phyloP scores from a whole-genome alignment of 441 rosid genomes.

The Pelargonium myrrhifolium region DNA sequence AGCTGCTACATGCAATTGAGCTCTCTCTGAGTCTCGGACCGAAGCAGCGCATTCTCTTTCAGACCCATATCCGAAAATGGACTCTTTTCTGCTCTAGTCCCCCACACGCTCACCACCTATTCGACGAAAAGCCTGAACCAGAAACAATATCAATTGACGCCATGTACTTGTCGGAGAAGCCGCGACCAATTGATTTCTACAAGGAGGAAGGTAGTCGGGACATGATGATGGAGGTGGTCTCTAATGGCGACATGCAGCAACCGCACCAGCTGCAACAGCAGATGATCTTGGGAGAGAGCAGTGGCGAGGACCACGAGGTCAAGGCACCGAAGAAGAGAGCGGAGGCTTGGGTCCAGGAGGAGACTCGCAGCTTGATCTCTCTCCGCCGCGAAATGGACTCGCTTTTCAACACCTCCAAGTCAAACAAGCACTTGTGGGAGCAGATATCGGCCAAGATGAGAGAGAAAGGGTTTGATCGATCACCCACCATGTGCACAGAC shows the following conservation, averaged over 20 bases:
- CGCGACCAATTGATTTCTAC: conserved; percentile 65
- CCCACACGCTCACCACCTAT: no score
- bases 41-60: no score
- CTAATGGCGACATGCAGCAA: conserved; percentile 49
- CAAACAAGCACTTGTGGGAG: conserved; percentile 97
- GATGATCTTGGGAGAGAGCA: conserved; percentile 69
- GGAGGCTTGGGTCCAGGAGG: conserved; percentile 96
- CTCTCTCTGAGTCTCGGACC: no score
- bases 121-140: no score
- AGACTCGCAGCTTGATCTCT: conserved; percentile 66
- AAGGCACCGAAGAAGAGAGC: conserved; percentile 92
- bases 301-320: conserved; percentile 67
- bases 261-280: conserved; percentile 40
- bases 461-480: conserved; percentile 87
- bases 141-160: no score
- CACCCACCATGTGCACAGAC: conserved; percentile 96
- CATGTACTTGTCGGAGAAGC: conserved; percentile 74
- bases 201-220: conserved; percentile 54
- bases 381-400: conserved; percentile 77
- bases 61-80: no score
- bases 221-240: conserved; percentile 77
- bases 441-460: conserved; percentile 82
- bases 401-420: conserved; percentile 84
- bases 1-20: no score
- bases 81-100: no score